Conservation (phyloP, 2,329 filamentous ascomycete genomes). For the Epichloe aotearoae region DNA sequence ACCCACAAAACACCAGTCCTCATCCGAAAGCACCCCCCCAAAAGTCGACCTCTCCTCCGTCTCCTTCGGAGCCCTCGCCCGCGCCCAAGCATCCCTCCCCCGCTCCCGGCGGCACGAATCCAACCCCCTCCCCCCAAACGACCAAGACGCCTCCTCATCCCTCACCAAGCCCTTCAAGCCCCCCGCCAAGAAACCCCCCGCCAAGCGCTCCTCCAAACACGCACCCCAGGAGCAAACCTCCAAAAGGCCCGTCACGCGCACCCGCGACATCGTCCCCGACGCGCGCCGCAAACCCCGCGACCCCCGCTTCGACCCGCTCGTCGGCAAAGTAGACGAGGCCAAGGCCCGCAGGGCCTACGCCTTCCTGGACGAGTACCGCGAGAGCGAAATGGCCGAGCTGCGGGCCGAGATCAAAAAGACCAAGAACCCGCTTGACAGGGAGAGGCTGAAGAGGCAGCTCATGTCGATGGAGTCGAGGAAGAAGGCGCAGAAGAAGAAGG, state of each 20-base stretch:
- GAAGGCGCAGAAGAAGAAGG: conserved; percentile 56
- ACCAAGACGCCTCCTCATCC: background rate
- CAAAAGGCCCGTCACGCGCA: conserved; percentile 71
- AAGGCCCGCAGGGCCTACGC: conserved; percentile 61
- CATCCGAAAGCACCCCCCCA: conserved; percentile 6
- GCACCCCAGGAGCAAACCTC: conserved; percentile 73
- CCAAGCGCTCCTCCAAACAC: conserved; percentile 58
- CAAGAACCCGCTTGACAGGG: conserved; percentile 54
- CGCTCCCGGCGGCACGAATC: conserved; percentile 15
- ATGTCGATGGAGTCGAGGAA: conserved; percentile 67
- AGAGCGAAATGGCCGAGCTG: conserved; percentile 67
- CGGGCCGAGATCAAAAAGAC: conserved; percentile 49
- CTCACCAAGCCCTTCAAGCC: conserved; percentile 2
- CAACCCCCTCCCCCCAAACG: conserved; percentile 8
- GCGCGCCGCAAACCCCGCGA: conserved; percentile 55
- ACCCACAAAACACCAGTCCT: background rate
- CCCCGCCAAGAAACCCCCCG: background rate
- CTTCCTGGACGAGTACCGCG: conserved; percentile 79
- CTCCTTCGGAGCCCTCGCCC: conserved; percentile 81
- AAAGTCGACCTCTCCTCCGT: conserved; percentile 43
- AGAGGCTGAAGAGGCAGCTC: conserved; percentile 58
- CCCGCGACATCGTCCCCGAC: conserved; percentile 54
- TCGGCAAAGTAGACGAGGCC: conserved; percentile 39
- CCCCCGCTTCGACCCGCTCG: conserved; percentile 66
- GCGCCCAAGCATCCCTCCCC: conserved; percentile 61